Evolutionary conservation across 2,329 filamentous ascomycete genomes (phyloP).

Genomic region (Pseudopyrenochaeta lycopersici): DNA sequence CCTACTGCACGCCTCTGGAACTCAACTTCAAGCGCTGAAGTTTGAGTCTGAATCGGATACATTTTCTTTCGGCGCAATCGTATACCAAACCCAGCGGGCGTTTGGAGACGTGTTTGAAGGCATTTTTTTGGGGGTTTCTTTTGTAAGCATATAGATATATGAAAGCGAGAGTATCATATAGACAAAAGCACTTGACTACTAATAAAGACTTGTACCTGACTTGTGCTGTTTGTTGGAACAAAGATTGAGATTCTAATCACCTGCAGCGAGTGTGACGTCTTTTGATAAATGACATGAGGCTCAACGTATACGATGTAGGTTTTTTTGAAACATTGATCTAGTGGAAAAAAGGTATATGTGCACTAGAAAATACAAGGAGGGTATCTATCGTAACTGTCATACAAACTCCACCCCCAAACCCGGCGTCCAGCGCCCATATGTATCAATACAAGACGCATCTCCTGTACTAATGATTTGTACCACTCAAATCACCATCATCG

Average conservation of each 20-base stretch:
- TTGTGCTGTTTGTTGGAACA: too few species aligned
- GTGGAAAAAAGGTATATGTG: too few species aligned
- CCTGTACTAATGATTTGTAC: too few species aligned
- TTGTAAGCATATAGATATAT: too few species aligned
- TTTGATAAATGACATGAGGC: too few species aligned
- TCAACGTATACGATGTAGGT: too few species aligned
- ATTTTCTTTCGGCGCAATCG: neutral
- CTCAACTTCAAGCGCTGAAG: slow-evolving; percentile 47
- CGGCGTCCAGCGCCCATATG: slow-evolving; percentile 15
- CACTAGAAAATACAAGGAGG: neutral
- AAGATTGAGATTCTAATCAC: too few species aligned
- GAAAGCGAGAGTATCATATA: neutral
- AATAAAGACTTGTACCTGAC: too few species aligned
- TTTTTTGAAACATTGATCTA: too few species aligned
- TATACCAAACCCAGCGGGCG: neutral
- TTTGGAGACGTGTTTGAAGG: neutral
- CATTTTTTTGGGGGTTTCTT: neutral
- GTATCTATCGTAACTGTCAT: neutral
- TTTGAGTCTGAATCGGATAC: slow-evolving; percentile 15
- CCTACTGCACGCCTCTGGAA: slow-evolving; percentile 7
- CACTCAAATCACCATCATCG: too few species aligned
- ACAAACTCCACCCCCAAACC: neutral
- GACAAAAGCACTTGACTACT: neutral
- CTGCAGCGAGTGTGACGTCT: too few species aligned
- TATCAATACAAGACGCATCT: too few species aligned